Evolutionary conservation across 352 stramenopile species (phyloP), one percentile per base, ranked within the genome.

Genomic region (Blastocystis sp.): DNA sequence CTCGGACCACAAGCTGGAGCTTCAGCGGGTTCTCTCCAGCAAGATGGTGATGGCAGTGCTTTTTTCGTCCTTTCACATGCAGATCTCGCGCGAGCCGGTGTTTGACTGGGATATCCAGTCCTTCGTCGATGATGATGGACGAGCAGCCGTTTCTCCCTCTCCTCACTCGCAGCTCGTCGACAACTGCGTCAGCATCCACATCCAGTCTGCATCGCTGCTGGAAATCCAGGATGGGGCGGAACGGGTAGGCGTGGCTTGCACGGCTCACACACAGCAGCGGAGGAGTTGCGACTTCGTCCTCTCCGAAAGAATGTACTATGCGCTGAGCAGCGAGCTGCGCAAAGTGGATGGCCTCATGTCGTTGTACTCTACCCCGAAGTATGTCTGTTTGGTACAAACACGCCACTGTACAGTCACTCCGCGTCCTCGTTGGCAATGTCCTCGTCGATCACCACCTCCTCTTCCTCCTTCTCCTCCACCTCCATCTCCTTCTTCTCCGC

Each of bases 391-490:
- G 14, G 17, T 84, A 4, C 38, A 84, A 84, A 67, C 52, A 84
- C 2, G 11, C 5, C 60, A 84, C 56, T 56, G 48, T 56, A 56
- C 48, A 56, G 48, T 56, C 14, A 56, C 14, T 84, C 56, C 4
- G 65, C 52, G 34, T 76, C 66, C 48, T 84, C 74, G 66, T 84
- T 84, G 23, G 48, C 74, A 23, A 84, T 84, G 45, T 84, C 56
- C 60, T 84, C 74, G 23, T 84, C 74, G 21, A 84, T 84, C 21
- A 84, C 38, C 4, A 84, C 48, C 3, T 80, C 78, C 34, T 89
- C 76, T 40, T 65, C 43, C 40, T 82, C 48, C 41, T 28, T 21
- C 48, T 64, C 10, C 34, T 71, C 69, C n/a, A 60, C 23, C 52
- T 89, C 56, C 56, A 34, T 52, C 21, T 53, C 10, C 7, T 14